These are phyloP conservation scores for Hyaloraphidium curvatum DNA, from an alignment of 192 early-diverging fungal species.

Conservation along the genomic window DNA sequence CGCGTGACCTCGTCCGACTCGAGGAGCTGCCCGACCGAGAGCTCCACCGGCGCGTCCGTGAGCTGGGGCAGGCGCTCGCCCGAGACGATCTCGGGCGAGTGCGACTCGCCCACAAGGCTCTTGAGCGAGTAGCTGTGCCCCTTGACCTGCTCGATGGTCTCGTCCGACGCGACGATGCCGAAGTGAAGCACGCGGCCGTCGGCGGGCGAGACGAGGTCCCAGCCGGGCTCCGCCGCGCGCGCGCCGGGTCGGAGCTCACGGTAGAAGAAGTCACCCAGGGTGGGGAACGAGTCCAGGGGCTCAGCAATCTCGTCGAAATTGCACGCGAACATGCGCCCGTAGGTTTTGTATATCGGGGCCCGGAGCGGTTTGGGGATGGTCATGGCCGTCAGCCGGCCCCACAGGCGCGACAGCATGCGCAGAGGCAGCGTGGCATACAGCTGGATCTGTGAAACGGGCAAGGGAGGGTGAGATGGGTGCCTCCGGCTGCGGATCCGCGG, in stretches of 20 bases:
- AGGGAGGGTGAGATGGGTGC: background rate
- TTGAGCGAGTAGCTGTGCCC: constrained; percentile 79
- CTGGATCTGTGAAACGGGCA: constrained; percentile 36
- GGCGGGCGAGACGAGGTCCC: constrained; percentile 50
- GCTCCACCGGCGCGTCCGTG: background rate
- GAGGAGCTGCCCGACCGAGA: background rate
- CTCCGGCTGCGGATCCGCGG: background rate
- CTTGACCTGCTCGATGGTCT: constrained; percentile 81
- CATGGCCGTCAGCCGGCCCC: constrained; percentile 62
- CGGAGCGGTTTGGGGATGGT: constrained; percentile 65
- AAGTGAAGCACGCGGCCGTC: constrained; percentile 84
- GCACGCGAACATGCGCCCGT: constrained; percentile 73
- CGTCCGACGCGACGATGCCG: constrained; percentile 54
- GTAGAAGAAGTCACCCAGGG: constrained; percentile 85
- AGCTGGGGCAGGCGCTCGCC: background rate
- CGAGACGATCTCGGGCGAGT: background rate
- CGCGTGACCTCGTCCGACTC: background rate
- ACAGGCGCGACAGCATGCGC: constrained; percentile 70
- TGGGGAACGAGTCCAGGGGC: constrained; percentile 57
- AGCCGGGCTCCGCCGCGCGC: constrained; percentile 37
- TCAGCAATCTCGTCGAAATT: constrained; percentile 87
- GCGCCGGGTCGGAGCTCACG: constrained; percentile 35
- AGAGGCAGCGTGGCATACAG: constrained; percentile 72
- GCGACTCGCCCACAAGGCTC: constrained; percentile 54
- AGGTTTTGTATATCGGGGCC: constrained; percentile 48